phyloP scores from a whole-genome alignment of 2,329 filamentous ascomycete species.

The Cercospora sp. region DNA sequence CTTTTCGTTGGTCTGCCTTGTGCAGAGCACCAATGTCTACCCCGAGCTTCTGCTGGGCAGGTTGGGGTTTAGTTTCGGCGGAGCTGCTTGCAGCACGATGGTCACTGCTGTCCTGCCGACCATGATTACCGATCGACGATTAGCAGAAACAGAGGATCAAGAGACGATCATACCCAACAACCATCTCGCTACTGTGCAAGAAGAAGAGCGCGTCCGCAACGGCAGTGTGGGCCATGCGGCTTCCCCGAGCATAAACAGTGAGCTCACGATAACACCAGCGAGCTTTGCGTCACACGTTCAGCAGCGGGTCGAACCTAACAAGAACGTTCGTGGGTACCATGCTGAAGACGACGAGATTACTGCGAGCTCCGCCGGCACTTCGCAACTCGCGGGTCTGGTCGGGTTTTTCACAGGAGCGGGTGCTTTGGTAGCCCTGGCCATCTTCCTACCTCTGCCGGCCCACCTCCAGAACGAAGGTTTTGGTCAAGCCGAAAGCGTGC shows the following conservation, averaged over 20 bases:
- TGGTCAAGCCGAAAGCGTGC: conserved; percentile 72
- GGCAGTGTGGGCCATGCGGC: conserved; percentile 56
- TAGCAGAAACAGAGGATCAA: conserved; percentile 22
- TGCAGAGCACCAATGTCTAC: conserved; percentile 84
- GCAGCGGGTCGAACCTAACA: conserved; percentile 12
- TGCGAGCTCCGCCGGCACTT: conserved; percentile 23
- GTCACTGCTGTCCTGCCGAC: conserved; percentile 89
- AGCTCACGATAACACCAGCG: conserved; percentile 71
- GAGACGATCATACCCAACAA: conserved; percentile 26
- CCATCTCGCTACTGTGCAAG: conserved; percentile 29
- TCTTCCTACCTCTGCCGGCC: conserved; percentile 87
- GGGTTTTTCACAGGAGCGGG: conserved; percentile 91
- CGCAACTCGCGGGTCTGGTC: conserved; percentile 79
- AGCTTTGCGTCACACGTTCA: conserved; percentile 45
- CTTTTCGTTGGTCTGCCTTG: conserved; percentile 73
- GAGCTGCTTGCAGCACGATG: conserved; percentile 88
- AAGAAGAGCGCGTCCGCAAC: conserved; percentile 36
- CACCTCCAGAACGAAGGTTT: conserved; percentile 73
- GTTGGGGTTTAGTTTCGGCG: conserved; percentile 85
- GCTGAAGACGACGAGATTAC: conserved; percentile 8
- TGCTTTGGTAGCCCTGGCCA: conserved; percentile 75
- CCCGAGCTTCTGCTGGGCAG: conserved; percentile 83
- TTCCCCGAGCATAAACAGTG: conserved; percentile 69
- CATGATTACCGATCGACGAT: conserved; percentile 50
- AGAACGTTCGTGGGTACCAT: not conserved